Evolutionary conservation across 1,284 basidiomycete species (phyloP).

Genomic region (Cryptococcus sp.): DNA sequence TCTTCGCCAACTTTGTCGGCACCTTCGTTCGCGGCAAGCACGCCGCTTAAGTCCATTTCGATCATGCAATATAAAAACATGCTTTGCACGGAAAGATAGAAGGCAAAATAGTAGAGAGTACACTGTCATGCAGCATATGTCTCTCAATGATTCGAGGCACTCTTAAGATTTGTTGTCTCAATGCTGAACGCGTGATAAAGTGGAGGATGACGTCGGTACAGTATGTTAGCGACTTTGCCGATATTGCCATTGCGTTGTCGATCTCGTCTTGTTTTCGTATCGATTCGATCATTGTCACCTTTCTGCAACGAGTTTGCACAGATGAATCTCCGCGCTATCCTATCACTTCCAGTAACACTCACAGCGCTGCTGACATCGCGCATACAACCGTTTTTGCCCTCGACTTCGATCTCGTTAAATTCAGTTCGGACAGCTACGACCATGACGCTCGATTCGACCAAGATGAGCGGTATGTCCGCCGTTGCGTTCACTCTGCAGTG

Average conservation of each 20-base stretch:
- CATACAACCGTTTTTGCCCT: conserved; percentile 7
- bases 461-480: conserved; percentile 38
- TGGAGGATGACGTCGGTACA: no score
- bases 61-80: not conserved
- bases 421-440: conserved; percentile 30
- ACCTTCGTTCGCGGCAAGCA: conserved; percentile 41
- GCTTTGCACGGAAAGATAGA: conserved; percentile 9
- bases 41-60: conserved; percentile 7
- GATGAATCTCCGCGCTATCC: conserved; percentile 18
- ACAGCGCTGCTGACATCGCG: conserved; percentile 10
- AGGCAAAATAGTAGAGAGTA: not conserved
- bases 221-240: no score
- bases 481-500: not conserved
- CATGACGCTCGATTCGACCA: conserved; percentile 38
- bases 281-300: no score
- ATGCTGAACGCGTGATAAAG: no score
- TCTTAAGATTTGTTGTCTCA: no score
- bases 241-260: no score
- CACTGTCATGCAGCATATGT: no score
- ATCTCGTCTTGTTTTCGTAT: not conserved
- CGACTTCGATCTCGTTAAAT: not conserved
- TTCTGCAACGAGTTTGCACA: no score
- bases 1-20: conserved; percentile 42
- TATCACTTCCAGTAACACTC: conserved; percentile 16
- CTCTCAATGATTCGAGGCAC: no score